Base-by-base conservation (phyloP, 805 yeast genomes). In the Zygosaccharomyces bailii region DNA sequence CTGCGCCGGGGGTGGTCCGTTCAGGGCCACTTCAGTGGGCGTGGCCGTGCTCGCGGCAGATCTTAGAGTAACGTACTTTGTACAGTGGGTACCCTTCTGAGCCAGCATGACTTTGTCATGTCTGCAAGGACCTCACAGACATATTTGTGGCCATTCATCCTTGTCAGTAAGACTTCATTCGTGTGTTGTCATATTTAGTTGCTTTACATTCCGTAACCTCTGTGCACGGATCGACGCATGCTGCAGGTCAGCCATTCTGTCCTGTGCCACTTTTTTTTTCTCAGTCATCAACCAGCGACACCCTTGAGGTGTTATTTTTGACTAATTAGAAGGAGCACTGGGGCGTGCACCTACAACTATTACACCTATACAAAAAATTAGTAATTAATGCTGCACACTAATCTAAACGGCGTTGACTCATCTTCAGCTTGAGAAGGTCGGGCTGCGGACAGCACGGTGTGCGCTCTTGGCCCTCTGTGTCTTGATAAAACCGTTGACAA, bases 21-120 rank as follows among this genome's bases (percentile, higher is more conserved):
- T 6, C 6, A n/a, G 31, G 13, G 42, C 42, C 46, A 52, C 50
- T 54, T 58, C 67, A 48, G 55, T 65, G 66, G 61, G 56, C 63
- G 60, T 59, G 55, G 76, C 76, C 86, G 95, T 86, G 95, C 95
- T 86, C 90, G 93, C 93, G 93, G 85, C 70, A 71, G 86, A 57
- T 85, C 93, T 84, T 76, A 86, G 90, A 86, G 68, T 36, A 44
- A 43, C 36, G 33, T 34, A 27, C 17, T 20, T 24, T 27, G 31
- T 27, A 27, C 31, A 27, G 31, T 27, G 31, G 13, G 31, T 16
- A 24, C 32, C 40, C 30, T 37, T n/a, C 29, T 25, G 33, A 21
- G 21, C 30, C 40, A 37, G 18, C 27, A 27, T 27, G 31, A 27
- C 31, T 16, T 10, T 27, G 31, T 27, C 31, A 27, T 27, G 31